Evolutionary conservation across 768 basidiomycete genomes (phyloP).

Genomic region (Ramaria sp.): DNA sequence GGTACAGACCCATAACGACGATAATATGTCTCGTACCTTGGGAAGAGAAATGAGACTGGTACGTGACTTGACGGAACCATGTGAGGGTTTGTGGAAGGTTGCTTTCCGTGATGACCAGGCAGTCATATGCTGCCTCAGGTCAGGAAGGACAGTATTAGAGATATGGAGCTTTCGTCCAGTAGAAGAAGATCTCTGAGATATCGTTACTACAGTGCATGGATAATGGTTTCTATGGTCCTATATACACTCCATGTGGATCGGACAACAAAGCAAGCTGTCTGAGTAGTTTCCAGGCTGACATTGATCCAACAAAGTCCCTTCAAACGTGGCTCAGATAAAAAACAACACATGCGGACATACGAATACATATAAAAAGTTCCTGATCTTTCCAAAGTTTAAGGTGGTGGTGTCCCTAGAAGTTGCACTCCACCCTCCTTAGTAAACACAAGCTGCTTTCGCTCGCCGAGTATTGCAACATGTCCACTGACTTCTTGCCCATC

Average conservation of each 20-base stretch:
- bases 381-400: no score
- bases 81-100: slow-evolving; percentile 85
- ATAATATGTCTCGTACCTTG: slow-evolving; percentile 35
- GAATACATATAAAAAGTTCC: neutral
- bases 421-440: slow-evolving; percentile 7
- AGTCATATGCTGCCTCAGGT: slow-evolving; percentile 72
- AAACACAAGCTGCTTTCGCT: slow-evolving; percentile 3
- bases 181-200: slow-evolving; percentile 5
- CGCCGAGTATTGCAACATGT: slow-evolving; percentile 2
- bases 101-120: slow-evolving; percentile 60
- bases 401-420: neutral
- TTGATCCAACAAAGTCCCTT: neutral
- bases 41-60: slow-evolving; percentile 27
- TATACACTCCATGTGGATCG: no score
- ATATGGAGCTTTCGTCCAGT: slow-evolving; percentile 52
- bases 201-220: no score
- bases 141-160: slow-evolving; percentile 78
- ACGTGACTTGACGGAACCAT: slow-evolving; percentile 65
- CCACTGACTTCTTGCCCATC: slow-evolving; percentile 1
- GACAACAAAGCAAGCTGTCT: no score
- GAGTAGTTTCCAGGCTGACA: no score
- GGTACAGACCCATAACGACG: slow-evolving; percentile 17
- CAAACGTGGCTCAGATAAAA: neutral
- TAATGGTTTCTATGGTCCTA: no score
- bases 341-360: neutral